Percentiles rank a stretch among this genome's conserved stretches.
phyloP scores from a whole-genome alignment of 768 basidiomycete genomes.

The Leccinum aurantiacum region DNA sequence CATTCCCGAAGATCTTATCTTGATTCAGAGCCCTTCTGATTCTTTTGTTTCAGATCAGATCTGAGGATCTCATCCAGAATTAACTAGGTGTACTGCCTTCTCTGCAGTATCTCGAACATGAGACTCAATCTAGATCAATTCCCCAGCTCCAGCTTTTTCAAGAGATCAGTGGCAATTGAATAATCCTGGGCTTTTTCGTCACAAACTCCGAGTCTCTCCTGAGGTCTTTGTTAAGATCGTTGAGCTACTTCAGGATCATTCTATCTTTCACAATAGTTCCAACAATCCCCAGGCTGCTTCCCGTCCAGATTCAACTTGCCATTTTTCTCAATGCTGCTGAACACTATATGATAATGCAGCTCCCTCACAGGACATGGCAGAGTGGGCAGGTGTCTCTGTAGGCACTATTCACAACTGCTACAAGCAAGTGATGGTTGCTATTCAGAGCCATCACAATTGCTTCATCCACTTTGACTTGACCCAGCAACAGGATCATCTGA shows the following conservation, averaged over 20 bases:
- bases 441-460: slow-evolving; percentile 12
- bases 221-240: too few relatives aligned
- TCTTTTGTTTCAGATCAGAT: too few relatives aligned
- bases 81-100: too few relatives aligned
- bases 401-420: slow-evolving; percentile 23
- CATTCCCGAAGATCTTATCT: too few relatives aligned
- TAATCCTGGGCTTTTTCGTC: too few relatives aligned
- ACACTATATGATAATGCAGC: slow-evolving; percentile 18
- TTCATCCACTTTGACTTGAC: slow-evolving; percentile 7
- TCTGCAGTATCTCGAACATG: too few relatives aligned
- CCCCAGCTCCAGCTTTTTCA: not conserved
- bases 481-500: not conserved
- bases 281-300: slow-evolving; percentile 19
- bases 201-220: too few relatives aligned
- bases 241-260: too few relatives aligned
- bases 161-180: too few relatives aligned
- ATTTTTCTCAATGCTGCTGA: slow-evolving; percentile 29
- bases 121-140: not conserved
- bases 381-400: slow-evolving; percentile 19
- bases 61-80: too few relatives aligned
- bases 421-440: slow-evolving; percentile 11
- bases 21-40: too few relatives aligned
- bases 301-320: slow-evolving; percentile 29
- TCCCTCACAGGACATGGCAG: slow-evolving; percentile 20
- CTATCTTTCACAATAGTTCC: not conserved